A percentile compares a stretch with the other conserved stretches of the same genome.
Evolutionary conservation across 2,329 filamentous ascomycete species (phyloP).

Genomic region (Phyllosticta citriasiana): DNA sequence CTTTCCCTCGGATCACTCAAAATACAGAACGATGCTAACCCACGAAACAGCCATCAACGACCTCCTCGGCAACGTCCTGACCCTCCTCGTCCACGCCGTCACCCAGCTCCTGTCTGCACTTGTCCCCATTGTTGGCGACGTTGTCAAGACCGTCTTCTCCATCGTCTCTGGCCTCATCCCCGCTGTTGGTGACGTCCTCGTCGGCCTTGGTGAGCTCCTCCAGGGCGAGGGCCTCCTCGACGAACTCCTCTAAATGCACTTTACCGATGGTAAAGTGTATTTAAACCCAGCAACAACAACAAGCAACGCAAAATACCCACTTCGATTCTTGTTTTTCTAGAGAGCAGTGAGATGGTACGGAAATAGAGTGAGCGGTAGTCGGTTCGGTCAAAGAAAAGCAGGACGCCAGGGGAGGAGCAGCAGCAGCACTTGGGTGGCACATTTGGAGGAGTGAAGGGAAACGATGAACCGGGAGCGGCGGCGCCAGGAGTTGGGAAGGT

Average conservation of each 20-base stretch:
- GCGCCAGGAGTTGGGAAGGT: neutral
- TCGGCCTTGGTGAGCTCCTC: conserved; percentile 12
- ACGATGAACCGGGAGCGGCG: neutral
- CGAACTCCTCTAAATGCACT: conserved; percentile 6
- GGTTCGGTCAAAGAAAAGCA: neutral
- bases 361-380: neutral
- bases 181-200: conserved; percentile 10
- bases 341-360: neutral
- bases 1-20: neutral
- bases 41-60: neutral
- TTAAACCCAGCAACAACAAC: neutral
- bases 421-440: too few species aligned
- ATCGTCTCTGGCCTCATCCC: conserved; percentile 8
- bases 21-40: neutral
- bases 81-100: conserved; percentile 11
- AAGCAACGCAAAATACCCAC: neutral
- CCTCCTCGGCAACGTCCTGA: conserved; percentile 10
- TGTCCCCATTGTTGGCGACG: conserved; percentile 8
- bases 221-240: conserved; percentile 7
- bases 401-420: neutral
- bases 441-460: neutral
- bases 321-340: neutral
- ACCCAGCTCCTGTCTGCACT: conserved; percentile 7
- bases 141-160: conserved; percentile 8
- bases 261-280: neutral